Conservation (phyloP, 257 asterid species). For the Scutellaria barbata region DNA sequence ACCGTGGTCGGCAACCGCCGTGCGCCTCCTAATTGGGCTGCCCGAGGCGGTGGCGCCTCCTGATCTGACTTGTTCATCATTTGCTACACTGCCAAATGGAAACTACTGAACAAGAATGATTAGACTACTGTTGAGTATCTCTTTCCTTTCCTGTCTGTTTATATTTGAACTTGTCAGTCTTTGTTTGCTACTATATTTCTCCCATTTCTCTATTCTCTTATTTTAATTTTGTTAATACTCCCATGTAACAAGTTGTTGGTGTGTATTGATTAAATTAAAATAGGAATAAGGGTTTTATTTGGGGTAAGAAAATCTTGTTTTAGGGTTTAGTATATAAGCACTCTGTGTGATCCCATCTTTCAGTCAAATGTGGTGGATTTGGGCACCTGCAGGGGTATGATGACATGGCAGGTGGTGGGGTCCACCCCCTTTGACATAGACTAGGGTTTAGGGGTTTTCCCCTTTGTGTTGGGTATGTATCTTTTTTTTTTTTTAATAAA, state of each 20-base stretch:
- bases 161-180: too few species aligned
- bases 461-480: not conserved
- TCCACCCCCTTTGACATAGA: constrained; percentile 42
- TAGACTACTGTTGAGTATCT: not conserved
- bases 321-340: too few species aligned
- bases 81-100: constrained; percentile 28
- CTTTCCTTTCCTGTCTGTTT: too few species aligned
- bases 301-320: too few species aligned
- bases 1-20: constrained; percentile 46
- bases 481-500: too few species aligned
- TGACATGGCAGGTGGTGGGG: constrained; percentile 44
- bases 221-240: too few species aligned
- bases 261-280: too few species aligned
- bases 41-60: not conserved
- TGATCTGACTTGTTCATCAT: not conserved
- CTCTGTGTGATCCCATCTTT: not conserved
- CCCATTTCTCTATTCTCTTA: too few species aligned
- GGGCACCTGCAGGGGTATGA: constrained; percentile 43
- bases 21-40: constrained; percentile 14
- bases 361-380: constrained; percentile 44
- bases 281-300: too few species aligned
- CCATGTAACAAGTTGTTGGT: too few species aligned
- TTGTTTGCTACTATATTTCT: too few species aligned
- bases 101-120: not conserved
- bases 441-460: constrained; percentile 7